Evolutionary conservation across 768 basidiomycete genomes (phyloP).

Genomic region (Leccinellum luteum): DNA sequence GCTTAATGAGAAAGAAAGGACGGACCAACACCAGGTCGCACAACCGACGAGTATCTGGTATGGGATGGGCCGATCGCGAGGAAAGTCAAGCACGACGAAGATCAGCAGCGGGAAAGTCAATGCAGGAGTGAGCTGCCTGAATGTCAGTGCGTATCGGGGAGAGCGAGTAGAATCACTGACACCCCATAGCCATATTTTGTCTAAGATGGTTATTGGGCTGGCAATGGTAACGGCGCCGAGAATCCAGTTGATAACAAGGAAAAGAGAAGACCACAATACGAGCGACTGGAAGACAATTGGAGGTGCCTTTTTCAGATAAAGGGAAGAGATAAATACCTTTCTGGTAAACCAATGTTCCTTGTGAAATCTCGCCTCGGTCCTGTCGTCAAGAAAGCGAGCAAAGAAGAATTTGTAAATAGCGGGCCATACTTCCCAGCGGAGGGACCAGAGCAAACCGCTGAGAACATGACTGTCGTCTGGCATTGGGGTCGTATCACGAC

Average conservation of each 20-base stretch:
- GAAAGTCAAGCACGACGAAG: conserved; percentile 72
- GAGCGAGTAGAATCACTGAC: conserved; percentile 32
- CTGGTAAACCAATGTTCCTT: conserved; percentile 74
- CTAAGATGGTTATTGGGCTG: conserved; percentile 41
- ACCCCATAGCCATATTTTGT: conserved; percentile 62
- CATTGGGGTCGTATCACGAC: conserved; percentile 33
- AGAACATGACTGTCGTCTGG: conserved; percentile 36
- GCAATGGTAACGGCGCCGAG: conserved; percentile 54
- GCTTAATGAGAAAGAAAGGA: neutral
- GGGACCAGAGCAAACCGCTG: conserved; percentile 35
- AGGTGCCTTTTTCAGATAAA: neutral
- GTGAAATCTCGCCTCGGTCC: conserved; percentile 48
- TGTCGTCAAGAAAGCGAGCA: conserved; percentile 58
- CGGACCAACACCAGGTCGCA: conserved; percentile 66
- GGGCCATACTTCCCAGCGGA: conserved; percentile 63
- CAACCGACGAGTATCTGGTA: conserved; percentile 63
- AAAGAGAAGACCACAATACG: conserved; percentile 61
- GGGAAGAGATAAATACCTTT: conserved; percentile 38
- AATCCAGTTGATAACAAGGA: conserved; percentile 69
- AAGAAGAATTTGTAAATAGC: conserved; percentile 55
- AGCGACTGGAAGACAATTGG: conserved; percentile 37
- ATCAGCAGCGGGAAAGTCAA: conserved; percentile 61
- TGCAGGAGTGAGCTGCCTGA: conserved; percentile 48
- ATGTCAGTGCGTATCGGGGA: neutral
- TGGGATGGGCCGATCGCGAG: conserved; percentile 51